A percentile compares a stretch with the other conserved stretches of the same genome.
Evolutionary conservation across 169 alveolate genomes (phyloP).

Genomic region (Plasmodium falciparum): DNA sequence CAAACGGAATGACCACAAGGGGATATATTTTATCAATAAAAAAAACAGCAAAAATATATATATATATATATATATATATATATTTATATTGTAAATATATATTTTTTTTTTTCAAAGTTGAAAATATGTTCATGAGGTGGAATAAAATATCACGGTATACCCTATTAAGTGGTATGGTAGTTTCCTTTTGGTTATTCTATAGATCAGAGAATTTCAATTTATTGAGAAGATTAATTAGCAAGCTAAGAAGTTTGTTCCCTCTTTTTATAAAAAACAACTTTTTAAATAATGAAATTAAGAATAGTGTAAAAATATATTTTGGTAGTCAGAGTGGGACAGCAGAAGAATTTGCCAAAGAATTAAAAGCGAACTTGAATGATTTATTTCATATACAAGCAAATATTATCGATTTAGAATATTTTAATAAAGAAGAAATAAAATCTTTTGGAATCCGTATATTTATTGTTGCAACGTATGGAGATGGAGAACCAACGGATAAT

Average conservation of each 20-base stretch:
- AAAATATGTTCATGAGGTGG: constrained; percentile 10
- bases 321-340: constrained; percentile 85
- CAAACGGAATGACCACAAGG: no score
- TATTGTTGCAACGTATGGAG: constrained; percentile 87
- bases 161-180: not conserved
- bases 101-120: not conserved
- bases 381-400: constrained; percentile 48
- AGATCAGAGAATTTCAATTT: not conserved
- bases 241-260: not conserved
- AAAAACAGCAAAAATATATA: not conserved
- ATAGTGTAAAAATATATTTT: constrained; percentile 78
- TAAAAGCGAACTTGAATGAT: constrained; percentile 37
- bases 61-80: not conserved
- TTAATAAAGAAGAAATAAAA: constrained; percentile 72
- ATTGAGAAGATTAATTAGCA: constrained; percentile 2
- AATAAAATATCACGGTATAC: constrained; percentile 21
- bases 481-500: constrained; percentile 89
- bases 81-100: not conserved
- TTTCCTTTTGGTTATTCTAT: not conserved
- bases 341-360: constrained; percentile 78
- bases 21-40: no score
- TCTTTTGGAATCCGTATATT: constrained; percentile 76
- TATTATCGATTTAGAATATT: constrained; percentile 78
- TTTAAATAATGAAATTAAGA: constrained; percentile 27
- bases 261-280: not conserved